These are phyloP conservation scores for Aurinia saxatilis DNA, from an alignment of 345 rosid species.

Conservation along the genomic window DNA sequence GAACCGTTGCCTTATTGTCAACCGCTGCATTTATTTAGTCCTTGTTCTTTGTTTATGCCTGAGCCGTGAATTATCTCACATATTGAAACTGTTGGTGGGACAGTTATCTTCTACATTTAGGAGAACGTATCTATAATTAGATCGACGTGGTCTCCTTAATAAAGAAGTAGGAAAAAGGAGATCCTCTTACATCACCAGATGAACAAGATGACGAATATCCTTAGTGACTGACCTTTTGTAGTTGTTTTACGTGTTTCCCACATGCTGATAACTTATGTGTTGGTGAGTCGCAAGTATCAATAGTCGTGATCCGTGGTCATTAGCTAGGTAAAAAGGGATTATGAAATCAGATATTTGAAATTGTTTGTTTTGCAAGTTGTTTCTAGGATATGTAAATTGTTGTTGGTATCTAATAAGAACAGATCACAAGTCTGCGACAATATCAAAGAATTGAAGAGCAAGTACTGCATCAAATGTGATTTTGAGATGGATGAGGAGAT, in stretches of 20 bases:
- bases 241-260: not conserved
- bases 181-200: too few relatives aligned
- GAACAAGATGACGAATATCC: not conserved
- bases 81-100: not conserved
- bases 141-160: not conserved
- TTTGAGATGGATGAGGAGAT: not conserved
- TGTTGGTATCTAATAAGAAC: not conserved
- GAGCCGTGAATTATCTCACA: not conserved
- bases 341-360: conserved; percentile 21
- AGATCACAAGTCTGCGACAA: conserved; percentile 14
- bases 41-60: not conserved
- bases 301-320: conserved; percentile 13
- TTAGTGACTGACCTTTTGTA: not conserved
- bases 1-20: not conserved
- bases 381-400: not conserved
- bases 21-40: not conserved
- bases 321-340: conserved; percentile 31
- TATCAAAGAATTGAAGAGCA: not conserved
- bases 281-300: conserved; percentile 10
- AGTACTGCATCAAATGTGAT: not conserved
- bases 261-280: not conserved
- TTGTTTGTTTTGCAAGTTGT: not conserved
- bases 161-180: not conserved
- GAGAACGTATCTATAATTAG: not conserved
- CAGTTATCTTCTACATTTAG: not conserved